A percentile compares a stretch with the other conserved stretches of the same genome.
These are phyloP conservation scores for Erodium trifolium DNA, from an alignment of 441 rosid species.

Conservation along the genomic window DNA sequence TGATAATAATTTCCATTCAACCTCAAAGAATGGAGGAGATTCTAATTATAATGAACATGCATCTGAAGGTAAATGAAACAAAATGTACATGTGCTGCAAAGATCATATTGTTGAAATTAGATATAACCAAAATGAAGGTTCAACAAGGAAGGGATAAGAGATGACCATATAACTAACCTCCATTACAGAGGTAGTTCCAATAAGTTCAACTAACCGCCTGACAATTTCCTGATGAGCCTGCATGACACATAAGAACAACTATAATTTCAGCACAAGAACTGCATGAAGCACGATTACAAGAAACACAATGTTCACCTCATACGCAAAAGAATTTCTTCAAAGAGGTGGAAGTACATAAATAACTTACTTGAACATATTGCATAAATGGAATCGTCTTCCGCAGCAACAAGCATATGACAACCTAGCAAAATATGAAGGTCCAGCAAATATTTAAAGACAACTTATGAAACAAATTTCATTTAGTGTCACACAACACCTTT, in stretches of 20 bases:
- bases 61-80: conserved; percentile 8
- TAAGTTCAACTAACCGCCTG: conserved; percentile 62
- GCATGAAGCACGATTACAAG: not conserved
- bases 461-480: not conserved
- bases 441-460: not conserved
- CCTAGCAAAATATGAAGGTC: conserved; percentile 31
- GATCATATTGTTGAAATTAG: conserved; percentile 4
- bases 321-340: conserved; percentile 2
- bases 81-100: not conserved
- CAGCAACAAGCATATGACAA: conserved; percentile 53
- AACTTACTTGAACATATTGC: conserved; percentile 54
- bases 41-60: not conserved
- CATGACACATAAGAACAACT: conserved; percentile 21
- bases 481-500: not conserved
- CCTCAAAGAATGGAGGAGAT: not conserved
- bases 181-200: conserved; percentile 91
- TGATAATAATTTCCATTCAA: not conserved
- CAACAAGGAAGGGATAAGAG: conserved; percentile 15
- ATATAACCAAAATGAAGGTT: conserved; percentile 11
- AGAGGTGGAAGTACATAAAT: conserved; percentile 3
- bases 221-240: conserved; percentile 76
- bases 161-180: conserved; percentile 51
- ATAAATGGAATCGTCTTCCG: conserved; percentile 60
- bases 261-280: conserved; percentile 11
- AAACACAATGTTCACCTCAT: conserved; percentile 6